Base-by-base conservation (phyloP, 352 stramenopile genomes). In the Pythium rishiriense region DNA sequence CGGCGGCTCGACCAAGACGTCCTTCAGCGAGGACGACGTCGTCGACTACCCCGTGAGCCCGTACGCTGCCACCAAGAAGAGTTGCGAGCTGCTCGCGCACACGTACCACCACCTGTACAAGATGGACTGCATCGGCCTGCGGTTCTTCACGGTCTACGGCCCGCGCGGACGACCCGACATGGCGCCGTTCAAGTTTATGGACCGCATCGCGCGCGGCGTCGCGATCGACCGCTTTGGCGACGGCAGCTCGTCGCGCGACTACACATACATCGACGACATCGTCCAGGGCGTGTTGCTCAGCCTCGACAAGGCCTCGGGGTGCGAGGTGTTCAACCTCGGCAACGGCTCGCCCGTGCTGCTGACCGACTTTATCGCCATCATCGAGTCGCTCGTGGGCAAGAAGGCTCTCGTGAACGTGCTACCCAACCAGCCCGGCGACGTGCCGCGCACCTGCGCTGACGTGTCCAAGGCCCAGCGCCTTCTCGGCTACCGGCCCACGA, bases 91-190 rank as follows among this genome's bases (percentile, higher is more conserved):
- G 41, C 69, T 99, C 17, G 96, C 96, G 6, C 93, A 99, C 81
- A 98, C 96, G 41, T 99, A 99, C 83, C 88, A 98, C 74, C 90
- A 98, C 66, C 69, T 99, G 12, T 98, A 99, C 85, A 81, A 93
- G 25, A 75, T 99, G 51, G 93, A 97, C 45, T 87, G 92, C 11
- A 97, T 98, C 57, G 97, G 93, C 1, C 77, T 99, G 55, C 93
- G 97, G 21, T 99, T 99, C 76, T 99, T 99, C 77, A 99, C 97
- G 12, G 97, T 99, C 0, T 99, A 99, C 69, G 97, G 97, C 2
- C 91, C 92, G 15, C 78, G 95, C 15, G 97, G 97, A 11, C 81
- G 97, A 33, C 97, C 97, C 15, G 97, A 99, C 73, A 99, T 99
- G 97, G 97, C 97, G 11, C 95, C 97, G 35, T 99, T 98, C 84